Evolutionary conservation across 2,329 filamentous ascomycete species (phyloP).

Genomic region (Xylaria sp.): DNA sequence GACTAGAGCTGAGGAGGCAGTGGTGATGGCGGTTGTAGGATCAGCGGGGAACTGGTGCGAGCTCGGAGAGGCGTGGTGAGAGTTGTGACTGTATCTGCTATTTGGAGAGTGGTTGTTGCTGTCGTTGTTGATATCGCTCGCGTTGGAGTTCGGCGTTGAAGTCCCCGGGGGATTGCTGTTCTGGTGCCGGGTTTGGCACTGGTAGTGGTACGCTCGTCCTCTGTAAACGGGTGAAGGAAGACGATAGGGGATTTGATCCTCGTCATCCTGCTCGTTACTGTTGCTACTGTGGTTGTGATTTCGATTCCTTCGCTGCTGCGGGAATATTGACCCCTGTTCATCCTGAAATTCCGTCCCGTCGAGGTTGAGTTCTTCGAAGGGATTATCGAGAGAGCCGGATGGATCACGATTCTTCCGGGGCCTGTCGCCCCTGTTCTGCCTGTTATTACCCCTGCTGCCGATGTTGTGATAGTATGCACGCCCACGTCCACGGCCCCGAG

Average conservation of each 20-base stretch:
- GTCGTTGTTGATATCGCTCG: background rate
- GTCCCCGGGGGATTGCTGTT: background rate
- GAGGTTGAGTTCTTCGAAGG: constrained; percentile 4
- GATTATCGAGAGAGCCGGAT: constrained; percentile 11
- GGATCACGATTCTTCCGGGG: background rate
- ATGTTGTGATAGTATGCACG: background rate
- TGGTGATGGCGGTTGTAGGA: background rate
- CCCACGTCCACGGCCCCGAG: background rate
- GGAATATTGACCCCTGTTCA: background rate
- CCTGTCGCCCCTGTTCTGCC: constrained; percentile 1
- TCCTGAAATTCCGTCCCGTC: constrained; percentile 6
- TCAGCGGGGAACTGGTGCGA: background rate
- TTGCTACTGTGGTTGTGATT: background rate
- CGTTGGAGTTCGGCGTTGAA: background rate
- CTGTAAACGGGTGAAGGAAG: too few species aligned
- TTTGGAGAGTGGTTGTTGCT: background rate
- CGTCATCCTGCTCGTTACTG: background rate
- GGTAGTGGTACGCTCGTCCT: background rate
- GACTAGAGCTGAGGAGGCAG: background rate
- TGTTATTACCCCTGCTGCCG: constrained; percentile 5
- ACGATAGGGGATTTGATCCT: background rate
- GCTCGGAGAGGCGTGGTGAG: background rate
- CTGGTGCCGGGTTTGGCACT: background rate
- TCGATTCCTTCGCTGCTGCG: background rate
- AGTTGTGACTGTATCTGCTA: too few species aligned